Percentiles rank a stretch among this genome's conserved stretches.
Evolutionary conservation across 805 yeast species (phyloP).

Genomic region (Ogataea naganishii): DNA sequence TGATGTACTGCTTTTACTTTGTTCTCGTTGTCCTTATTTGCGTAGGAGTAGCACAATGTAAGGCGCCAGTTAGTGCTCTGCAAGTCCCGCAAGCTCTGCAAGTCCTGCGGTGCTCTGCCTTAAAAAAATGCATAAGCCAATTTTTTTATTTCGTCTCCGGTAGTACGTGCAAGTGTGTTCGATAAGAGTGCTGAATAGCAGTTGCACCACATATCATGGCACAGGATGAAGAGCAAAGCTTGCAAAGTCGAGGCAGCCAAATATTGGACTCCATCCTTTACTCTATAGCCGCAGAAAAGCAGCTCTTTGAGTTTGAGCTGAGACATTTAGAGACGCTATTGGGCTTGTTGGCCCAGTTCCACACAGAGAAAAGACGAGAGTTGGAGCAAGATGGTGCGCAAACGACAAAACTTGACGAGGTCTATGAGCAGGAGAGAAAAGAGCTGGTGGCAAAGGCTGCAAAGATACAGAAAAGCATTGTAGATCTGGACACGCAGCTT

Average conservation of each 20-base stretch:
- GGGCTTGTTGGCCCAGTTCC: slow-evolving; percentile 7
- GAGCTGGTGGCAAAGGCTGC: slow-evolving; percentile 6
- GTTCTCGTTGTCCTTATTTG: too few relatives aligned
- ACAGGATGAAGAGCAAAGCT: too few relatives aligned
- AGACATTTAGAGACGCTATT: slow-evolving; percentile 12
- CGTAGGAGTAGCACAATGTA: too few relatives aligned
- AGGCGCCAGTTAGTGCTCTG: too few relatives aligned
- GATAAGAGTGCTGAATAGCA: too few relatives aligned
- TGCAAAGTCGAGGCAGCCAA: too few relatives aligned
- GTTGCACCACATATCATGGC: too few relatives aligned
- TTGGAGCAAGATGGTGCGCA: slow-evolving; percentile 4
- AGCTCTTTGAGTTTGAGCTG: slow-evolving; percentile 18
- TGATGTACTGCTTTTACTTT: slow-evolving; percentile 8
- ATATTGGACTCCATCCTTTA: slow-evolving; percentile 16
- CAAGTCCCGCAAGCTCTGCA: too few relatives aligned
- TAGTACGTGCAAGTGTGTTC: too few relatives aligned
- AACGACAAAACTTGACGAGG: slow-evolving; percentile 12
- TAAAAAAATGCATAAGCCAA: too few relatives aligned
- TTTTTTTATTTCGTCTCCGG: too few relatives aligned
- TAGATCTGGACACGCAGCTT: slow-evolving; percentile 26
- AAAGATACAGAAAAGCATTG: slow-evolving; percentile 7
- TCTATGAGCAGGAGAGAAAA: slow-evolving; percentile 12
- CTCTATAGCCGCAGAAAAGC: slow-evolving; percentile 16
- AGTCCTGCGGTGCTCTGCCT: too few relatives aligned
- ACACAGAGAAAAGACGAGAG: slow-evolving; percentile 10